These are phyloP conservation scores for Candida krabiensis DNA, from an alignment of 805 yeast species.

Conservation along the genomic window DNA sequence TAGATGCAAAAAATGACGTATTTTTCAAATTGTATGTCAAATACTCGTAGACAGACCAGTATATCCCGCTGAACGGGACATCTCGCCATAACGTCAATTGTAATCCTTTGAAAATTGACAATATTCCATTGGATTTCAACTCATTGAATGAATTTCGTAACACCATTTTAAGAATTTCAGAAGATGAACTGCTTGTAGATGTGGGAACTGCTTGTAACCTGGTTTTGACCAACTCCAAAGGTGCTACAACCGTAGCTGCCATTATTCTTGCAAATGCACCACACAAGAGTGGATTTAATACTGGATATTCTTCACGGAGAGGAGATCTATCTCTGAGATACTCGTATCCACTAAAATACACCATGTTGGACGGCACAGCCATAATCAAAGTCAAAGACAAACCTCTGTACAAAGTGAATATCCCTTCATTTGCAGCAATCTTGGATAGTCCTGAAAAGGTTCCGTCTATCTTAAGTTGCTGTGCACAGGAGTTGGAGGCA, in stretches of 20 bases:
- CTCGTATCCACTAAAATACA: conserved; percentile 93
- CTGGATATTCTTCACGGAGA: conserved; percentile 33
- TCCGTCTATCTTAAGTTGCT: conserved; percentile 50
- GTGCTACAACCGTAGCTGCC: conserved; percentile 85
- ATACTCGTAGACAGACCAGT: conserved; percentile 86
- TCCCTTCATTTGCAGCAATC: conserved; percentile 74
- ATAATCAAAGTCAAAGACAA: conserved; percentile 76
- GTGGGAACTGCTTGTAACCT: conserved; percentile 86
- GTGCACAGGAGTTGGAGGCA: conserved; percentile 39
- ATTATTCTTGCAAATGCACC: conserved; percentile 81
- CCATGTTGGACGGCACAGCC: conserved; percentile 92
- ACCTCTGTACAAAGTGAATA: conserved; percentile 83
- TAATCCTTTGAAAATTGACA: conserved; percentile 77
- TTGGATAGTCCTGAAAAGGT: conserved; percentile 72
- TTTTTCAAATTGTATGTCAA: conserved; percentile 32
- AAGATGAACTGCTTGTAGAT: conserved; percentile 28
- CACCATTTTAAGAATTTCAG: conserved; percentile 50
- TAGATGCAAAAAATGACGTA: conserved; percentile 17
- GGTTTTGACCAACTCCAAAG: conserved; percentile 84
- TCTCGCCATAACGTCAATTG: conserved; percentile 93
- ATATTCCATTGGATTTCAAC: conserved; percentile 55
- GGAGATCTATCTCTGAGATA: conserved; percentile 76
- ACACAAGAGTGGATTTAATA: conserved; percentile 73
- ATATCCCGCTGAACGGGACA: conserved; percentile 93
- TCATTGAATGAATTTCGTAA: conserved; percentile 36